Evolutionary conservation across 257 asterid species (phyloP).

Genomic region (Forsythia suspensa): DNA sequence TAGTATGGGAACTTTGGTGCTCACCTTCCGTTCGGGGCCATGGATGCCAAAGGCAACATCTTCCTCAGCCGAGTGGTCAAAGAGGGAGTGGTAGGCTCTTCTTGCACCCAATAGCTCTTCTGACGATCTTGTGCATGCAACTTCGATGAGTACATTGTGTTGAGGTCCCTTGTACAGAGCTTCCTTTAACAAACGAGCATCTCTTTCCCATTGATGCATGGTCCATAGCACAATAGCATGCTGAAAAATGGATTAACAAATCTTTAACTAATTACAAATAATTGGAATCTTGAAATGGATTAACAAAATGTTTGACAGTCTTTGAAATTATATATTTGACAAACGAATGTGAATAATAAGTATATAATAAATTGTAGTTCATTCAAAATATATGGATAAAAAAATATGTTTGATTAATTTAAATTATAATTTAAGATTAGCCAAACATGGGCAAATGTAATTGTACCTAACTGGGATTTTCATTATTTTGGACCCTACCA

Average conservation of each 20-base stretch:
- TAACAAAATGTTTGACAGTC: not conserved
- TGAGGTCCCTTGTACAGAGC: slow-evolving; percentile 47
- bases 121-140: slow-evolving; percentile 69
- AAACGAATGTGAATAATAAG: too few species aligned
- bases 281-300: not conserved
- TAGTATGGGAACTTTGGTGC: not conserved
- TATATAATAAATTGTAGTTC: too few species aligned
- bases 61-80: slow-evolving; percentile 72
- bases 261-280: not conserved
- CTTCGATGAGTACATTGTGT: slow-evolving; percentile 48
- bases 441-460: too few species aligned
- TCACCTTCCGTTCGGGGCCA: slow-evolving; percentile 49
- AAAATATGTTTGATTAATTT: too few species aligned
- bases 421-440: too few species aligned
- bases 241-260: slow-evolving; percentile 25
- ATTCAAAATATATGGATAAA: too few species aligned
- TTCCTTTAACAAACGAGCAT: slow-evolving; percentile 66
- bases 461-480: too few species aligned
- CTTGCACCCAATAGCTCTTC: slow-evolving; percentile 80
- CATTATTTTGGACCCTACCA: too few species aligned
- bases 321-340: too few species aligned
- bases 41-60: slow-evolving; percentile 62
- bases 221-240: slow-evolving; percentile 80
- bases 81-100: slow-evolving; percentile 84
- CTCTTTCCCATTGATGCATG: slow-evolving; percentile 98